Evolutionary conservation across 2,329 filamentous ascomycete genomes (phyloP).

Genomic region (Botrytis porri): DNA sequence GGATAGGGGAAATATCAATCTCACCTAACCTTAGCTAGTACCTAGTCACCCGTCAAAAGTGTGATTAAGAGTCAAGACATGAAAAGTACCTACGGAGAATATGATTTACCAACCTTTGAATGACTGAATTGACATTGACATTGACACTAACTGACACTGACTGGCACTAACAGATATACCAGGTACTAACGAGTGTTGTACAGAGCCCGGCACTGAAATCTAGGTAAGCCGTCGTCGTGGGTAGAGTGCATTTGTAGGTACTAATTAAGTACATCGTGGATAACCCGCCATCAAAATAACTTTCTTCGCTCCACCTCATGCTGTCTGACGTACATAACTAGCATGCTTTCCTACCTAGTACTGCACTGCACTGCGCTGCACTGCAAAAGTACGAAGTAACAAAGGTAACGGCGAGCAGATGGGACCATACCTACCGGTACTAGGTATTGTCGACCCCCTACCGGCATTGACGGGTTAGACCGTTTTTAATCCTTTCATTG

Average conservation of each 20-base stretch:
- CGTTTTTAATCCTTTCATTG: neutral
- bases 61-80: neutral
- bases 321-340: neutral
- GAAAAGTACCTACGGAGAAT: neutral
- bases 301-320: neutral
- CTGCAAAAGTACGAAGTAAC: neutral
- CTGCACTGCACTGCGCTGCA: no score
- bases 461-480: neutral
- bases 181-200: neutral
- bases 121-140: neutral
- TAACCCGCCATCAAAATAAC: neutral
- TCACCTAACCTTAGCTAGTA: neutral
- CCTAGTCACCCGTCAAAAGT: neutral
- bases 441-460: neutral
- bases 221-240: no score
- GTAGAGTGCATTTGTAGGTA: no score
- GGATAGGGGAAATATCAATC: neutral
- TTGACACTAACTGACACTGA: neutral
- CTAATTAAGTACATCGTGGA: neutral
- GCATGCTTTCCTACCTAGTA: no score
- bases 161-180: neutral
- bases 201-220: no score
- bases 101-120: neutral
- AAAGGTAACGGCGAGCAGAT: neutral
- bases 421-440: neutral